Base-by-base conservation (phyloP, 2,329 filamentous ascomycete genomes). In the Epichloe sp. region DNA sequence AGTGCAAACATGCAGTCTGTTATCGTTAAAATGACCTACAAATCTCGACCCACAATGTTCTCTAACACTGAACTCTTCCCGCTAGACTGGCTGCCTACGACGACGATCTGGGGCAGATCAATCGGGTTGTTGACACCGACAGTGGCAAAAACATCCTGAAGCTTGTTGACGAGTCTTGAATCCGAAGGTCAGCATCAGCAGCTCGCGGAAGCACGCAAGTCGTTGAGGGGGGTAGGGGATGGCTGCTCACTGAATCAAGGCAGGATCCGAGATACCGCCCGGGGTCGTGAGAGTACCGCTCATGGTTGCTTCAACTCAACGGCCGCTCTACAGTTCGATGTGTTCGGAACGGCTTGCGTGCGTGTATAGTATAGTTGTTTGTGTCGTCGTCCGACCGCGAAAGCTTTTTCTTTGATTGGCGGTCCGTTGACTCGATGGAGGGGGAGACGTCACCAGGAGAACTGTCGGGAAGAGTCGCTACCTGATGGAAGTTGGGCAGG, bases 101-200 rank as follows among this genome's bases (percentile, higher is more conserved):
- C 93, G 60, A 86, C 91, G 68, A 98, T 98, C 75, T 98, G 93
- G 51, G 93, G 93, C 57, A 98, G 74, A 75, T 98, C 93, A 77
- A 98, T 98, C 56, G 93, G 93, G 72, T 98, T 98, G 80, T 95
- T 93, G 64, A 97, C 93, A 61, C 93, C 93, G 61, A 98, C 93
- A 42, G 93, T 97, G 56, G 91, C 85, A 68, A 98, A 98, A 61
- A 98, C 93, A 88, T 98, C 93, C 69, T 98, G 93, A 46, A 98
- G 83, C 77, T 95, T 97, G 78, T 98, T 98, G 68, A 98, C 93
- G 61, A 97, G 85, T 64, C 80, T 84, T 50, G 31, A 19, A 41
- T 15, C 6, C 15, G 11, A 44, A 12, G 21, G 14, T 58, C 48
- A 58, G 55, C 44, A 48, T 19, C 21, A 5, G 11, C 10, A 40